Evolutionary conservation across 805 yeast species (phyloP), one percentile per base, ranked within the genome.

Genomic region (Sungouiella blattae): DNA sequence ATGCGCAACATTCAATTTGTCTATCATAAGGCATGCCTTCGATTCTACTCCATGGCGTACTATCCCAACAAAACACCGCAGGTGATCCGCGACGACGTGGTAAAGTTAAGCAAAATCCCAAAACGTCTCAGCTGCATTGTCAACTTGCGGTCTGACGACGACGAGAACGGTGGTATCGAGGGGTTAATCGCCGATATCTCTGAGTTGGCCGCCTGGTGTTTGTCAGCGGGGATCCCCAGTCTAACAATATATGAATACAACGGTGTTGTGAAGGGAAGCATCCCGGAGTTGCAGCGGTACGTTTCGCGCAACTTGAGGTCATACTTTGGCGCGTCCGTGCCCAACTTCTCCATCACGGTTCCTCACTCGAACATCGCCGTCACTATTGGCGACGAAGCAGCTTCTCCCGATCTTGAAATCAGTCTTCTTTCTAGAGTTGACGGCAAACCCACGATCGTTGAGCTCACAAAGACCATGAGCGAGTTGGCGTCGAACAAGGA

Each of bases 361-460:
- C 95, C 96, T 14, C 89, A 84, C 56, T 60, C 75, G 30, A 80
- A 78, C 50, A 50, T 69, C 33, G 55, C 65, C 12, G 71, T 67
- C 37, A 36, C 44, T 30, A 49, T 40, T n/a, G 43, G 41, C 9
- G 49, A 50, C 11, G 61, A 64, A 26, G 64, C 67, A 24, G 32
- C 40, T 20, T 34, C 33, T 12, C 30, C 43, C 2, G 80, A 78
- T 37, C 71, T 91, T 37, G 78, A 74, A 35, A 72, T 91, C 41
- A 70, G 78, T 18, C 61, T 93, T 37, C 62, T 89, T 21, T 79
- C 91, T 6, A 70, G 73, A 26, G 75, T 78, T 26, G 98, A 93
- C 58, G 98, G 98, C 5, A 79, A 94, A 43, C 83, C 88, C 36
- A 82, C 96, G 13, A 80, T 93, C 48, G 93, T 88, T 18, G 95